phyloP scores from a whole-genome alignment of 2,329 filamentous ascomycete genomes.

The Leptographium procerum region DNA sequence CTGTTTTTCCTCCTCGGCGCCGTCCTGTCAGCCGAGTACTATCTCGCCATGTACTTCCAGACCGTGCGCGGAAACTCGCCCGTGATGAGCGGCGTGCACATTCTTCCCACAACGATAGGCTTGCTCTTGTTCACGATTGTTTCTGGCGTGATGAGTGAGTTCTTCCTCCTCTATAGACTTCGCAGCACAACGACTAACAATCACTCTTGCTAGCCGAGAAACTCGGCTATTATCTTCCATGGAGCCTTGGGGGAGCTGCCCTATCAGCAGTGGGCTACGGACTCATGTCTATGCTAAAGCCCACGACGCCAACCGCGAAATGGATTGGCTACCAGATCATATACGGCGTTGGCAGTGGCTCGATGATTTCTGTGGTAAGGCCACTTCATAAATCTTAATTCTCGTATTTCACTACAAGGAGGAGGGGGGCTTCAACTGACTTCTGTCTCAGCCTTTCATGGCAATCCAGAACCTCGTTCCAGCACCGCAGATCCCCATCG shows the following conservation, averaged over 20 bases:
- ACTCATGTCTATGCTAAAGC: slow-evolving; percentile 8
- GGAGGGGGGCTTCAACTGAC: too few species aligned
- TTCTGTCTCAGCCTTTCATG: slow-evolving; percentile 4
- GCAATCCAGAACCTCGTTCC: slow-evolving; percentile 6
- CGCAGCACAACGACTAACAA: neutral
- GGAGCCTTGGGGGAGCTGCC: slow-evolving; percentile 6
- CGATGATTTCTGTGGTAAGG: slow-evolving; percentile 1
- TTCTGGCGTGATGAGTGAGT: slow-evolving; percentile 17
- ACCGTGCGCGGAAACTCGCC: slow-evolving; percentile 4
- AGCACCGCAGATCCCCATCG: slow-evolving; percentile 3
- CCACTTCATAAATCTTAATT: neutral
- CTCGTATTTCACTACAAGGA: neutral
- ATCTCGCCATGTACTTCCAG: slow-evolving; percentile 22
- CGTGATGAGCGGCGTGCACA: slow-evolving; percentile 17
- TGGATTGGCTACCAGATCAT: slow-evolving; percentile 16
- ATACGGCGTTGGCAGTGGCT: slow-evolving; percentile 9
- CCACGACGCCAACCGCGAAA: slow-evolving; percentile 1
- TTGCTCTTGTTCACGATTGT: slow-evolving; percentile 13
- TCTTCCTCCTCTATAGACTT: neutral
- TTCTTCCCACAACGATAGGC: slow-evolving; percentile 16
- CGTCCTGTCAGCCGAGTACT: slow-evolving; percentile 22
- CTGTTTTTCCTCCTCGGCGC: slow-evolving; percentile 20
- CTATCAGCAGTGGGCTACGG: slow-evolving; percentile 11
- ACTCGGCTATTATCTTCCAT: slow-evolving; percentile 13
- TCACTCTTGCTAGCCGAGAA: slow-evolving; percentile 2